Evolutionary conservation across 176 grass and related monocot genomes (phyloP), one percentile per base, ranked within the genome.

Genomic region (Rhipidocladum racemiflorum): DNA sequence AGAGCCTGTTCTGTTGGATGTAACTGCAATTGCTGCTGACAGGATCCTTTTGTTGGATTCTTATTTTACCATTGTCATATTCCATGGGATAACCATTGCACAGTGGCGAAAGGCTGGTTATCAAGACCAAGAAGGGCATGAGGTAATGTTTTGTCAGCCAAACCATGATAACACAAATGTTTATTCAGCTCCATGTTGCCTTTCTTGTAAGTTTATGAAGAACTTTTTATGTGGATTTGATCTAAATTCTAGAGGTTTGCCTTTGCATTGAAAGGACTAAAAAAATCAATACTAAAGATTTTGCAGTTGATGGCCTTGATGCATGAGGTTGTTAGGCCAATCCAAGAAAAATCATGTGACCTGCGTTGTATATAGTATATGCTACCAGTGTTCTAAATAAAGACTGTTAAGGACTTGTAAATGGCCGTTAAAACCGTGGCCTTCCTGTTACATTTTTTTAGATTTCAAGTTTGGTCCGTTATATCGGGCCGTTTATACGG

Each of bases 51-150:
- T 96, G 23, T 84, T 96, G 72, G 93, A 93, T 89, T 86, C 93
- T 74, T 96, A 96, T 88, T 96, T 96, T 86, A 96, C 86, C 65
- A 78, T 96, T 81, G 93, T 96, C 62, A 76, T 96, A 56, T 96
- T 96, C 67, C 90, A 96, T 82, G 93, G 93, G 34, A 54, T 85
- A 71, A 96, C 82, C 20, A 97, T 97, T 80, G 74, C 88, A 62
- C 88, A 97, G 69, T 97, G 94, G 94, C 85, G 89, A 85, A 97
- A 97, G 70, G 88, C 92, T 89, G 95, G 95, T 51, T 97, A 97
- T 68, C 95, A 97, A 84, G 70, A 94, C 88, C 90, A 94, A 87
- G 65, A 88, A 94, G 95, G 89, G 68, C 95, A 97, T 66, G 90
- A 88, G 83, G 95, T 94, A 74, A 89, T 84, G 28, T 88, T 85